Base-by-base conservation (phyloP, 345 rosid species). In the Gossypioides kirkii region DNA sequence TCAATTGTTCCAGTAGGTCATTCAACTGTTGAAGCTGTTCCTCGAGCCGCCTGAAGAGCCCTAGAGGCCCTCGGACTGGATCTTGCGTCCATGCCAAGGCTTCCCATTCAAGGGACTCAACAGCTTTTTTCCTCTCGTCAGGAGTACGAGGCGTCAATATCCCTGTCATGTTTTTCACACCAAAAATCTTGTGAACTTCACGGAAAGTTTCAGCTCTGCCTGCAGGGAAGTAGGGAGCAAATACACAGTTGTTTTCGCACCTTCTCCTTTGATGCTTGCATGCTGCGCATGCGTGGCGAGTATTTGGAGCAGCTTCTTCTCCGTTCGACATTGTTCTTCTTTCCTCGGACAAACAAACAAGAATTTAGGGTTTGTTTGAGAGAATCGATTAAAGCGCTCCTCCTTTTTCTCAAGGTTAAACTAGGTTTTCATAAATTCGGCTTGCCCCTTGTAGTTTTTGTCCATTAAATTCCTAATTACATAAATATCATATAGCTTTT, bases 71-170 rank as follows among this genome's bases (percentile, higher is more conserved):
- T 41, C 47, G 18, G 11, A 73, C 52, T 0, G 73, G 72, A 62
- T 84, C 80, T 8, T 64, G 10, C 47, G 47, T 45, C 87, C 87
- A 84, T 13, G 55, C 49, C 0, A 0, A 2, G 0, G 84, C 82
- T 77, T 79, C 84, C 87, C 87, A 84, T 14, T 65, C n/a, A 2
- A 81, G 38, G 58, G 83, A 79, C 18, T 55, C 58, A 6, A 68
- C 76, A 1, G 77, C 78, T 20, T 2, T 53, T 2, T n/a, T 18
- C 20, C 78, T 74, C 0, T 73, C 75, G 23, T 50, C 2, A 0
- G 3, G 2, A 1, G 6, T 13, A 22, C 70, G 66, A 2, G 14
- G 13, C 8, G 10, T 43, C 1, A 78, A 41, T 8, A 78, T 61
- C 42, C 55, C 69, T 16, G 62, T 70, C 58, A 79, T 2, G 71